Evolutionary conservation across 768 basidiomycete genomes (phyloP).

Genomic region (Phanerodontia chrysosporium): DNA sequence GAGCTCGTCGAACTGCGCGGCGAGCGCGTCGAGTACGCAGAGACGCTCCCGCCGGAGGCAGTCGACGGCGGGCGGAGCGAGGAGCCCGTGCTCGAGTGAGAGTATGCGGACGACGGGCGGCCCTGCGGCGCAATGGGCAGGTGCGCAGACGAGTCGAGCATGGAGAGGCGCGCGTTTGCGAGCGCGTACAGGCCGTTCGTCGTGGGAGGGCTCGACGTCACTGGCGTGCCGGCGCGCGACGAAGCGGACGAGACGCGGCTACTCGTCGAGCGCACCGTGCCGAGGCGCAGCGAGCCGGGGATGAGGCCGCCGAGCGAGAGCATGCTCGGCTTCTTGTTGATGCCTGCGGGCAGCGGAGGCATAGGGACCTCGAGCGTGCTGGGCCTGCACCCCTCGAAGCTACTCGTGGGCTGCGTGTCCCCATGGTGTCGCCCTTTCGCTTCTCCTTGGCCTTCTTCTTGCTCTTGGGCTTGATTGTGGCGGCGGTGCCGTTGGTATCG

Average conservation of each 20-base stretch:
- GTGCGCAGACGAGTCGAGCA: slow-evolving; percentile 26
- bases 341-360: slow-evolving; percentile 21
- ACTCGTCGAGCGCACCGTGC: slow-evolving; percentile 12
- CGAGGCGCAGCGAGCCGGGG: slow-evolving; percentile 37
- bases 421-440: slow-evolving; percentile 32
- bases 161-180: slow-evolving; percentile 22
- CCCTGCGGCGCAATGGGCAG: slow-evolving; percentile 29
- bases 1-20: slow-evolving; percentile 28
- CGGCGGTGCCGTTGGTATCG: slow-evolving; percentile 6
- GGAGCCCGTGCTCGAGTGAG: slow-evolving; percentile 27
- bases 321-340: slow-evolving; percentile 57
- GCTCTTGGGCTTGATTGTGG: slow-evolving; percentile 23
- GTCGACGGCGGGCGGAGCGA: slow-evolving; percentile 47
- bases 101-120: slow-evolving; percentile 36
- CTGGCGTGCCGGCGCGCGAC: neutral
- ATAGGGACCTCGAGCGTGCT: slow-evolving; percentile 26
- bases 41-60: slow-evolving; percentile 21
- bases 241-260: neutral
- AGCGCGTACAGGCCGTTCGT: neutral
- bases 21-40: slow-evolving; percentile 37
- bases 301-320: slow-evolving; percentile 49
- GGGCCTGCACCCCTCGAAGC: slow-evolving; percentile 64
- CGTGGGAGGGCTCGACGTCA: slow-evolving; percentile 2
- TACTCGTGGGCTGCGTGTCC: slow-evolving; percentile 47
- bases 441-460: slow-evolving; percentile 36